Conservation (phyloP, 129 eudicot genomes). For the Tagetes patula region DNA sequence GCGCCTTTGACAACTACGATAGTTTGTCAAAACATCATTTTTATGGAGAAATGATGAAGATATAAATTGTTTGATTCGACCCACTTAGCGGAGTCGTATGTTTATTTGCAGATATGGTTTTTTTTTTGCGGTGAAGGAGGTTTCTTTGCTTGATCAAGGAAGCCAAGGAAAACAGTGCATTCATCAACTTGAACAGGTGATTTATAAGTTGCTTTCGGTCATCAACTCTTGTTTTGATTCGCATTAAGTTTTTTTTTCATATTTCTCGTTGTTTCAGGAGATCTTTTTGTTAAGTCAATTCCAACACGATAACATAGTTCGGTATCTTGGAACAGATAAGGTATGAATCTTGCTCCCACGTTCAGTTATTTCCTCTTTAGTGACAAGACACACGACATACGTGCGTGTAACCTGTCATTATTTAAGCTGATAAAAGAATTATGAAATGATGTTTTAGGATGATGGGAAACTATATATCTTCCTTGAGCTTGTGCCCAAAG, state of each 20-base stretch:
- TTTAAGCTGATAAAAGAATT: neutral
- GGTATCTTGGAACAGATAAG: slow-evolving; percentile 76
- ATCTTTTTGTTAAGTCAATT: slow-evolving; percentile 69
- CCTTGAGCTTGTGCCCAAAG: slow-evolving; percentile 81
- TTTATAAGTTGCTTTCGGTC: neutral
- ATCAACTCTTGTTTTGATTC: slow-evolving; percentile 11
- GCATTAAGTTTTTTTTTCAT: slow-evolving; percentile 12
- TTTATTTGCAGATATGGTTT: slow-evolving; percentile 62
- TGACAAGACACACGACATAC: neutral
- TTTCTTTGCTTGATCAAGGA: slow-evolving; percentile 75
- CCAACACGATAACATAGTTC: slow-evolving; percentile 77
- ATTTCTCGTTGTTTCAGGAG: slow-evolving; percentile 50
- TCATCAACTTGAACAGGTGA: slow-evolving; percentile 76
- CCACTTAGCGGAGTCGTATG: slow-evolving; percentile 11
- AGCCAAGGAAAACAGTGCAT: slow-evolving; percentile 68
- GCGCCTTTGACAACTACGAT: neutral
- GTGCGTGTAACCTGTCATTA: no score
- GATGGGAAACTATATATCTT: slow-evolving; percentile 71
- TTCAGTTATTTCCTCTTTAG: neutral
- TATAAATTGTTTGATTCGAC: neutral
- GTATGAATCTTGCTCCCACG: slow-evolving; percentile 32
- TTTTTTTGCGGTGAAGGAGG: slow-evolving; percentile 93
- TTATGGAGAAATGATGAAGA: neutral
- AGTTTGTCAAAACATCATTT: neutral
- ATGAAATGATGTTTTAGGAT: slow-evolving; percentile 53